Percentiles rank a stretch among this genome's conserved stretches.
phyloP scores from a whole-genome alignment of 306 rosid genomes.

The Malus sylvestris region DNA sequence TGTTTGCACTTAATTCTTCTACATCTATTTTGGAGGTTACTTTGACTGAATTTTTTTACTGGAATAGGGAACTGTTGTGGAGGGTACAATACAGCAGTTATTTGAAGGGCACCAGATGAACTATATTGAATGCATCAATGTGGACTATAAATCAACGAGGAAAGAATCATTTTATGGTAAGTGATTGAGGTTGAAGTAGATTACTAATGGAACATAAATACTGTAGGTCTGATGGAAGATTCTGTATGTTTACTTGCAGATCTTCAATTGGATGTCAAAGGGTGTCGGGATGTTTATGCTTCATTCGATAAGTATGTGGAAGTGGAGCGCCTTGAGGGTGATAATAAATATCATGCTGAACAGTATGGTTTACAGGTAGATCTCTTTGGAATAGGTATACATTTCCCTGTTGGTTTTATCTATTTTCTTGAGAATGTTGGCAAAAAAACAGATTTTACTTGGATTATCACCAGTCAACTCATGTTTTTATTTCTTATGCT shows the following conservation, averaged over 20 bases:
- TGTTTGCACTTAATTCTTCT: background rate
- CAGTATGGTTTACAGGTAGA: slow-evolving; percentile 79
- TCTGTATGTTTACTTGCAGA: slow-evolving; percentile 32
- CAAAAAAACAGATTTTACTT: background rate
- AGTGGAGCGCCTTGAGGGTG: slow-evolving; percentile 89
- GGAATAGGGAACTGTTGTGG: slow-evolving; percentile 91
- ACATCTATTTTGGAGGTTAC: background rate
- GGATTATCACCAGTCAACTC: background rate
- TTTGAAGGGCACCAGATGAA: slow-evolving; percentile 98
- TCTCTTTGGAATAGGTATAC: background rate
- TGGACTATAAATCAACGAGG: slow-evolving; percentile 86
- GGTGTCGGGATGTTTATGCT: slow-evolving; percentile 85
- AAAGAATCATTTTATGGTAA: slow-evolving; percentile 95
- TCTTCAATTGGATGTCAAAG: slow-evolving; percentile 95
- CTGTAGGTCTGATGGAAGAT: slow-evolving; percentile 4
- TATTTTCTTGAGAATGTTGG: background rate
- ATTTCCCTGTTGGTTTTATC: background rate
- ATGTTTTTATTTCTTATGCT: background rate
- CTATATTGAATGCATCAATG: slow-evolving; percentile 86
- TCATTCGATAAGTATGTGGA: slow-evolving; percentile 94
- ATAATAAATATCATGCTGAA: slow-evolving; percentile 91
- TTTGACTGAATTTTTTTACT: slow-evolving; percentile 1
- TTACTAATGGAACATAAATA: background rate
- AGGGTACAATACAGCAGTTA: slow-evolving; percentile 87
- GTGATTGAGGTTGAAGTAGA: slow-evolving; percentile 1